phyloP scores from a whole-genome alignment of 805 yeast genomes.

The Naumovozyma baii region DNA sequence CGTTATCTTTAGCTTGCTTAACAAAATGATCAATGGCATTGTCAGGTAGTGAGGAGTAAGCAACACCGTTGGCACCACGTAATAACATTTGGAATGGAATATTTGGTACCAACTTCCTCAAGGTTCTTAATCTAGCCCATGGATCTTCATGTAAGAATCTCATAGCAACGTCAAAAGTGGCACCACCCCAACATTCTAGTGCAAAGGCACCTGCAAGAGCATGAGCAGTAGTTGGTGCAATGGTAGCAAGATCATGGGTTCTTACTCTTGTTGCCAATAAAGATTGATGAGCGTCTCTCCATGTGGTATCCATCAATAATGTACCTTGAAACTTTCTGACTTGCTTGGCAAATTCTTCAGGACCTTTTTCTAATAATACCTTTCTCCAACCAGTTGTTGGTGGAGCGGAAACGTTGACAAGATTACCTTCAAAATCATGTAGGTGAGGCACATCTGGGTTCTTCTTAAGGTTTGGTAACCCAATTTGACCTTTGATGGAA shows the following conservation, averaged over 20 bases:
- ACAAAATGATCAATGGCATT: conserved; percentile 98
- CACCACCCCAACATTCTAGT: conserved; percentile 99
- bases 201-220: conserved; percentile 89
- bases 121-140: conserved; percentile 87
- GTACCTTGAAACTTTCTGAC: conserved; percentile 81
- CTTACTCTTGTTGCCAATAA: conserved; percentile 94
- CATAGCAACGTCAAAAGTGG: conserved; percentile 98
- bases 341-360: conserved; percentile 79
- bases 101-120: conserved; percentile 88
- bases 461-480: conserved; percentile 70
- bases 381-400: conserved; percentile 88
- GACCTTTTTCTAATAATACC: conserved; percentile 73
- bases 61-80: conserved; percentile 99
- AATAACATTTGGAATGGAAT: conserved; percentile 98
- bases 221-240: conserved; percentile 89
- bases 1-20: conserved; percentile 85
- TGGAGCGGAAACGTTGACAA: conserved; percentile 48
- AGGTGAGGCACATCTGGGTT: conserved; percentile 71
- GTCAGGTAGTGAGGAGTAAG: conserved; percentile 95
- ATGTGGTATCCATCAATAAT: conserved; percentile 93
- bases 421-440: conserved; percentile 50
- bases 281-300: conserved; percentile 99
- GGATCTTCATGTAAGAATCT: conserved; percentile 98
- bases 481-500: conserved; percentile 90
- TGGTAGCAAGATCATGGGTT: conserved; percentile 80